These are phyloP conservation scores for Stephania yunnanensis DNA, from an alignment of 164 flowering plant genomes.

Conservation along the genomic window DNA sequence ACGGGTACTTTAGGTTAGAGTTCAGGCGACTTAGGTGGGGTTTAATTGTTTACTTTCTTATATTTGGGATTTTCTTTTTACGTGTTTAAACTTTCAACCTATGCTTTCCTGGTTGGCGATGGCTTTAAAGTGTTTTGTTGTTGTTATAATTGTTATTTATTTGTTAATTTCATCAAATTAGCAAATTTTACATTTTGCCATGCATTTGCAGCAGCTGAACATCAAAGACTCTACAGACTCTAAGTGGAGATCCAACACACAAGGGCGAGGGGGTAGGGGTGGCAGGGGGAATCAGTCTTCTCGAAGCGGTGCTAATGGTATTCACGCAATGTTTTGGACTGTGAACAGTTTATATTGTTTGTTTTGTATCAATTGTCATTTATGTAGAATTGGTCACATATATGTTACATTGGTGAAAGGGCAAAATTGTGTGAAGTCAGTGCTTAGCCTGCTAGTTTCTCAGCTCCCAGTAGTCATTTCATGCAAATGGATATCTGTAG, in stretches of 20 bases:
- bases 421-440: neutral
- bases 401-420: neutral
- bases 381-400: neutral
- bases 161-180: neutral
- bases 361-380: neutral
- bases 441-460: neutral
- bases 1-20: no score
- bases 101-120: no score
- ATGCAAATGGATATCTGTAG: neutral
- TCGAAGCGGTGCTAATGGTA: slow-evolving; percentile 56
- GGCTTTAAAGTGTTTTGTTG: no score
- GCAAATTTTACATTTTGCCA: neutral
- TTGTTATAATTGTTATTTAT: neutral
- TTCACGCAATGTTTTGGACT: neutral
- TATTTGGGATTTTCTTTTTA: no score
- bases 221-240: slow-evolving; percentile 61
- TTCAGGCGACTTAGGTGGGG: no score
- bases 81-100: no score
- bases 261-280: slow-evolving; percentile 63
- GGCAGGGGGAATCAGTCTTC: slow-evolving; percentile 44
- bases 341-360: neutral
- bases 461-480: neutral
- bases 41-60: no score
- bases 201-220: slow-evolving; percentile 36
- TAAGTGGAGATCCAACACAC: slow-evolving; percentile 53